Percentiles rank a stretch among this genome's conserved stretches.
phyloP scores from a whole-genome alignment of 257 asterid genomes.

The Euphrasia confusa region DNA sequence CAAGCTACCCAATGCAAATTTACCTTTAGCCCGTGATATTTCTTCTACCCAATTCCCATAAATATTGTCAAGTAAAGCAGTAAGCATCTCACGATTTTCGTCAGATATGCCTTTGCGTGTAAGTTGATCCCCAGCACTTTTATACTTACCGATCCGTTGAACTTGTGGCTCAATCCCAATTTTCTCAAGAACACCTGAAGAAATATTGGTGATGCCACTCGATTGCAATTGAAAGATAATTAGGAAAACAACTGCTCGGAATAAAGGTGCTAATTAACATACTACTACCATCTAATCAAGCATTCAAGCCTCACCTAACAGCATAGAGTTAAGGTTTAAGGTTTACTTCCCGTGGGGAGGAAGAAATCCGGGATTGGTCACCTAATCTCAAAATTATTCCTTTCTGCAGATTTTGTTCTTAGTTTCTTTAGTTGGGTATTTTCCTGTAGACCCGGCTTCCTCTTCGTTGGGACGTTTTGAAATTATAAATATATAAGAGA shows the following conservation, averaged over 20 bases:
- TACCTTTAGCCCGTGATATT: constrained; percentile 70
- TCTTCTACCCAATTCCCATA: constrained; percentile 76
- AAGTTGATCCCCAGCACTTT: constrained; percentile 94
- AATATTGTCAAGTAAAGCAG: constrained; percentile 76
- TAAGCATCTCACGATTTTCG: constrained; percentile 86
- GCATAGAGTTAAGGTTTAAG: background rate
- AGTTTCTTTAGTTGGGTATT: background rate
- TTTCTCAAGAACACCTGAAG: constrained; percentile 82
- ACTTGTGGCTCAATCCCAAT: constrained; percentile 91
- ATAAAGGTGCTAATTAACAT: constrained; percentile 4
- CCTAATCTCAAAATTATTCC: background rate
- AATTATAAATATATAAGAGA: background rate
- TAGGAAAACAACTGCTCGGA: constrained; percentile 7
- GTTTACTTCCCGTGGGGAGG: background rate
- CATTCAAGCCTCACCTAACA: constrained; percentile 5
- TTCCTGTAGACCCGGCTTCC: background rate
- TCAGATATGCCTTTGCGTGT: constrained; percentile 72
- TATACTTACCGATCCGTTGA: constrained; percentile 86
- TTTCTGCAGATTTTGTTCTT: background rate
- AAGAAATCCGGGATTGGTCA: background rate
- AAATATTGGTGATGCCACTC: constrained; percentile 26
- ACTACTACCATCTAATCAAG: constrained; percentile 9
- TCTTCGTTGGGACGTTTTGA: background rate
- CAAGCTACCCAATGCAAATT: constrained; percentile 17
- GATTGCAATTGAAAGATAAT: constrained; percentile 22